Conservation (phyloP, 495 filamentous ascomycete genomes). For the Aspergillus incahuasiensis region DNA sequence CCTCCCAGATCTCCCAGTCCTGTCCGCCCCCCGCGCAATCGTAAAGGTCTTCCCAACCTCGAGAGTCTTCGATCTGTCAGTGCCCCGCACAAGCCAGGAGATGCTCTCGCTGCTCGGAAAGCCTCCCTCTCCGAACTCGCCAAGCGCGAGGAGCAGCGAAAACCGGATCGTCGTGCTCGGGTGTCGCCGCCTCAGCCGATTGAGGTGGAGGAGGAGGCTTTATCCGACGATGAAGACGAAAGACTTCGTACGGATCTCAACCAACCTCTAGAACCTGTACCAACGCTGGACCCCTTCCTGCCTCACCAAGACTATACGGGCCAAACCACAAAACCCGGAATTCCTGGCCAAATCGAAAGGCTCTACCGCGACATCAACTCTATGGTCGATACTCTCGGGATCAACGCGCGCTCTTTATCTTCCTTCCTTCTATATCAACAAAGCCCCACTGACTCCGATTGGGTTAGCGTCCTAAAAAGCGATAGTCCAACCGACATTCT, state of each 20-base stretch:
- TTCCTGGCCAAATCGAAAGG: slow-evolving; percentile 75
- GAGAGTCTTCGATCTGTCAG: slow-evolving; percentile 54
- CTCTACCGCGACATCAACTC: slow-evolving; percentile 91
- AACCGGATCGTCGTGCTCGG: slow-evolving; percentile 21
- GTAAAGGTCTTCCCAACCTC: slow-evolving; percentile 42
- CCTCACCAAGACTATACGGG: slow-evolving; percentile 65
- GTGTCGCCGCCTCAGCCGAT: slow-evolving; percentile 30
- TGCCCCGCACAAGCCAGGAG: slow-evolving; percentile 44
- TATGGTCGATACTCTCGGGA: slow-evolving; percentile 88
- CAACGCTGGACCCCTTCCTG: slow-evolving; percentile 58
- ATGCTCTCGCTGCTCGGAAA: slow-evolving; percentile 36
- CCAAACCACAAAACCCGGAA: slow-evolving; percentile 50
- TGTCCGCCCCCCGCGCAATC: slow-evolving; percentile 47
- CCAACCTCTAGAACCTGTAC: slow-evolving; percentile 47
- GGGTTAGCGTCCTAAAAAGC: slow-evolving; percentile 30
- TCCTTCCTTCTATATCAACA: slow-evolving; percentile 61
- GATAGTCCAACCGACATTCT: slow-evolving; percentile 42
- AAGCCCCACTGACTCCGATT: slow-evolving; percentile 50
- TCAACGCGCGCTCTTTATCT: slow-evolving; percentile 74
- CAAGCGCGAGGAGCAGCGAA: slow-evolving; percentile 26
- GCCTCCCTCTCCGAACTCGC: slow-evolving; percentile 35
- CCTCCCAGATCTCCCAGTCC: slow-evolving; percentile 79
- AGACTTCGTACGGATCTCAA: slow-evolving; percentile 54
- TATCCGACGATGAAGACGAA: slow-evolving; percentile 60
- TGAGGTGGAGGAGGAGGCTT: slow-evolving; percentile 35